Conservation (phyloP, 2,329 filamentous ascomycete genomes). For the Chrysoporthe deuterocubensis region DNA sequence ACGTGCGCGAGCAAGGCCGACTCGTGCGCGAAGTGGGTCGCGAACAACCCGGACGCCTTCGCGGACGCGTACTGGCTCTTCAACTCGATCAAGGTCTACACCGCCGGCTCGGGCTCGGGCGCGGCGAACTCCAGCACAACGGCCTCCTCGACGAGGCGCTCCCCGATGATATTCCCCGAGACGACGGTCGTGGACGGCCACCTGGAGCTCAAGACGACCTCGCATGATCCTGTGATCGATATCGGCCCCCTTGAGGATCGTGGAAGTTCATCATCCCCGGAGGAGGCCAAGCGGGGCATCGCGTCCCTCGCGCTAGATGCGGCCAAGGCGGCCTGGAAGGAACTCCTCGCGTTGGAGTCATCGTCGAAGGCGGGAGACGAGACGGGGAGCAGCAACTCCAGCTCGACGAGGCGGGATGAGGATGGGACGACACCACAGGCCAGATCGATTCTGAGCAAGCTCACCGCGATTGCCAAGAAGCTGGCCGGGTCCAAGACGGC, state of each 20-base stretch:
- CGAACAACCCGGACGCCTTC: conserved; percentile 31
- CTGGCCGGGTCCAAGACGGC: background rate
- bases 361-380: no score
- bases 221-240: no score
- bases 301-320: background rate
- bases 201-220: no score
- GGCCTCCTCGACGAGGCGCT: background rate
- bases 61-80: conserved; percentile 29
- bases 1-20: conserved; percentile 63
- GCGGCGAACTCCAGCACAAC: background rate
- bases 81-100: conserved; percentile 29
- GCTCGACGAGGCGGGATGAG: background rate
- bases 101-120: background rate
- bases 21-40: conserved; percentile 75
- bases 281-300: no score
- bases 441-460: background rate
- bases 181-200: background rate
- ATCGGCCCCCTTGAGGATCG: no score
- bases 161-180: background rate
- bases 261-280: no score
- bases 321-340: background rate
- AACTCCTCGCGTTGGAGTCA: no score
- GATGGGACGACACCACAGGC: background rate
- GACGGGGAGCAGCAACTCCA: no score
- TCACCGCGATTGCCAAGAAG: background rate